Evolutionary conservation across 1,284 basidiomycete genomes (phyloP).

Genomic region (Boletus sp.): DNA sequence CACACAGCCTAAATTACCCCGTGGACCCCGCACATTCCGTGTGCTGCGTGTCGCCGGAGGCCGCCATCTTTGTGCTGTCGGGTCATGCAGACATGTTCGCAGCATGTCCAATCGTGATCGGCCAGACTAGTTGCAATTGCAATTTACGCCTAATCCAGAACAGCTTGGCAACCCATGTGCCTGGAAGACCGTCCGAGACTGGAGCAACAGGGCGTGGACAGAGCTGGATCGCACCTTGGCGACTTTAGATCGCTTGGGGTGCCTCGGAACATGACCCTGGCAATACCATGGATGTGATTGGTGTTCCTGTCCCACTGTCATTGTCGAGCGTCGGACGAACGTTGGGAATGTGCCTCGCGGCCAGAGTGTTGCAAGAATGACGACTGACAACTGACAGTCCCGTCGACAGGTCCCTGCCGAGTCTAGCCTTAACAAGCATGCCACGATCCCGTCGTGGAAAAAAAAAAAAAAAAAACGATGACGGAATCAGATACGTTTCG

Average conservation of each 20-base stretch:
- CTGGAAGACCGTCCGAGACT: constrained; percentile 8
- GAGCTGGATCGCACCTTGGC: background rate
- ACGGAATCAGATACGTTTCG: background rate
- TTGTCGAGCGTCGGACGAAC: background rate
- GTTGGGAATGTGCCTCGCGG: constrained; percentile 9
- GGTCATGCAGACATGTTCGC: constrained; percentile 12
- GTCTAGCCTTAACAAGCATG: background rate
- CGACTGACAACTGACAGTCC: constrained; percentile 9
- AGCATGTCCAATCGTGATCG: constrained; percentile 10
- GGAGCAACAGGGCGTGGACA: background rate
- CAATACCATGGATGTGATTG: background rate
- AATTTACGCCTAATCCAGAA: constrained; percentile 9
- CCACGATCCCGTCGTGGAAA: constrained; percentile 18
- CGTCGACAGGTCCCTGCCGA: constrained; percentile 10
- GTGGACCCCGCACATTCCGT: constrained; percentile 23
- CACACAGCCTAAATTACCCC: constrained; percentile 27
- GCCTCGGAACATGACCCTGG: constrained; percentile 1
- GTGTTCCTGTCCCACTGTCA: background rate
- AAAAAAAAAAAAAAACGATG: background rate
- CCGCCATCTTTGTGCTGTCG: constrained; percentile 25
- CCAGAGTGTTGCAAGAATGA: background rate
- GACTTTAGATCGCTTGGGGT: background rate
- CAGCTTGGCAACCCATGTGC: constrained; percentile 15
- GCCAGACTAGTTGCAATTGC: background rate
- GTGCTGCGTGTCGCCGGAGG: constrained; percentile 22